Conservation (phyloP, 2,329 filamentous ascomycete genomes). For the Phialocephala subalpina region DNA sequence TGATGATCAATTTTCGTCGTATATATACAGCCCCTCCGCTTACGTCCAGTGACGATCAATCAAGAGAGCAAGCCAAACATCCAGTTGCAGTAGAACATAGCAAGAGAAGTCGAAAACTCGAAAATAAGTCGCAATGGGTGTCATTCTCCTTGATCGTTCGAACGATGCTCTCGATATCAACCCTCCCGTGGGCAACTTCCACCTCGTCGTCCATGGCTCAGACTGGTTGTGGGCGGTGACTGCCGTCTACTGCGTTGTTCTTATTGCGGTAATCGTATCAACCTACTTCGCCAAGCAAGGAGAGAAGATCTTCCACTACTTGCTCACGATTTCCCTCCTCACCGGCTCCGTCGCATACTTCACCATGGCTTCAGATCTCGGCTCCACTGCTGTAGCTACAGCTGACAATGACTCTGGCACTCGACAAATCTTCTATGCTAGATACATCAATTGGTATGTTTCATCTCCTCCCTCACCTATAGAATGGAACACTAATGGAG, state of each 20-base stretch:
- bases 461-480: neutral
- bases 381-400: constrained; percentile 64
- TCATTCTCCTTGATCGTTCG: constrained; percentile 23
- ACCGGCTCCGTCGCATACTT: constrained; percentile 71
- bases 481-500: constrained; percentile 5
- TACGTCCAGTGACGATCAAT: constrained; percentile 6
- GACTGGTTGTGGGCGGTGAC: constrained; percentile 70
- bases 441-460: constrained; percentile 66
- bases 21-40: constrained; percentile 8
- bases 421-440: constrained; percentile 70
- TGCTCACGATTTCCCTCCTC: constrained; percentile 64
- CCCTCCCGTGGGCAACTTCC: constrained; percentile 29
- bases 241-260: constrained; percentile 62
- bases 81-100: neutral
- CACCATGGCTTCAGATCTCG: constrained; percentile 70
- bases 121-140: constrained; percentile 11
- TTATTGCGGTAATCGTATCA: constrained; percentile 59
- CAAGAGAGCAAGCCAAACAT: neutral
- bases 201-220: constrained; percentile 61
- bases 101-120: neutral
- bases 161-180: constrained; percentile 40
- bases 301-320: constrained; percentile 64
- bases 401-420: constrained; percentile 58
- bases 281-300: constrained; percentile 60
- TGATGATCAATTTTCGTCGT: neutral